Evolutionary conservation across 31 red algal genomes (phyloP).

Genomic region (Asparagopsis taxiformis): DNA sequence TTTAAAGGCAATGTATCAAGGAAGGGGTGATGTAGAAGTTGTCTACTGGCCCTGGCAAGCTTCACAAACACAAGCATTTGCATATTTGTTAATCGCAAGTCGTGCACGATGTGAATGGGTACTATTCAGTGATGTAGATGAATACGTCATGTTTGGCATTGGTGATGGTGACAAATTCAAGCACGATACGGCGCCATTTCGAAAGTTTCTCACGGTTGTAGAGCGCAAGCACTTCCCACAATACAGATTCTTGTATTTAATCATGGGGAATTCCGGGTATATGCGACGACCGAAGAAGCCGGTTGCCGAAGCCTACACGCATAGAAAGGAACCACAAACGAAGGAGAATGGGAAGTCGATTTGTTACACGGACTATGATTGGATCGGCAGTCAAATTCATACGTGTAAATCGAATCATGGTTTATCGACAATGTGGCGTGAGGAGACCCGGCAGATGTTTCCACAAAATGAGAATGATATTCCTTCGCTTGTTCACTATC

Average conservation of each 20-base stretch:
- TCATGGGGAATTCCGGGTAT: not conserved
- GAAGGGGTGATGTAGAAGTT: conserved; percentile 44
- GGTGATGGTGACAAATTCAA: not conserved
- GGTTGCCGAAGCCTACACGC: not conserved
- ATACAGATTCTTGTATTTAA: not conserved
- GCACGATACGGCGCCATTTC: not conserved
- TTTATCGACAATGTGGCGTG: too few species aligned
- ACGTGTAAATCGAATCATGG: too few species aligned
- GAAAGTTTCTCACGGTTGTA: not conserved
- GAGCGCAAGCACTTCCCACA: not conserved
- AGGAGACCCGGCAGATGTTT: too few species aligned
- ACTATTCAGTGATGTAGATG: conserved; percentile 49
- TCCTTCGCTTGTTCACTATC: too few species aligned
- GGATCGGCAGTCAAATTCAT: too few species aligned
- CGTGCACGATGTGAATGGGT: conserved; percentile 51
- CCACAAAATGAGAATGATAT: too few species aligned
- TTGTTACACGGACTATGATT: too few species aligned
- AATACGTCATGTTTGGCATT: conserved; percentile 53
- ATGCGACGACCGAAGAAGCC: not conserved
- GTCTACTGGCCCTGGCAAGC: conserved; percentile 52
- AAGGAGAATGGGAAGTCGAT: not conserved
- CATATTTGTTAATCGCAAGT: conserved; percentile 24
- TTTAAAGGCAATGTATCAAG: not conserved
- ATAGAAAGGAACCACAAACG: not conserved
- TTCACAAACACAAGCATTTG: conserved; percentile 28